Percentiles rank a stretch among this genome's conserved stretches.
Evolutionary conservation across 2,329 filamentous ascomycete genomes (phyloP).

Genomic region (Coniochaeta pulveracea): DNA sequence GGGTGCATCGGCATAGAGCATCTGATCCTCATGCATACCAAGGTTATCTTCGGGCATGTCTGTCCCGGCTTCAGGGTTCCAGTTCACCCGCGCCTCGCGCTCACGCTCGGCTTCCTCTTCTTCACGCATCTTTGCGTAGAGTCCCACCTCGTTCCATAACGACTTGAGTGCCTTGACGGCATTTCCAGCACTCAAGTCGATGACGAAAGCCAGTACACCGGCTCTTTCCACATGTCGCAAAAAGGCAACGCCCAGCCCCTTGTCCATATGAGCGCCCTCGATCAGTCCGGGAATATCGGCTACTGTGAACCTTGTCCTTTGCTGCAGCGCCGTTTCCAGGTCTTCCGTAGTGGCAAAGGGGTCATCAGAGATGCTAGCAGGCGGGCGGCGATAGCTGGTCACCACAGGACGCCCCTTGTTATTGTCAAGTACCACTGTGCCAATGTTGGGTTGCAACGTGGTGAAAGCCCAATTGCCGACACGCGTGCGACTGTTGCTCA

Average conservation of each 20-base stretch:
- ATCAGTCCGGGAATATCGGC: slow-evolving; percentile 94
- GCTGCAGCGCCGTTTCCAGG: slow-evolving; percentile 34
- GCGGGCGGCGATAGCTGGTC: slow-evolving; percentile 23
- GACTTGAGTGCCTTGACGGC: slow-evolving; percentile 67
- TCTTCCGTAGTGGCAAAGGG: slow-evolving; percentile 24
- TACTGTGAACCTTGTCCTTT: slow-evolving; percentile 75
- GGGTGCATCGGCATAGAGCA: slow-evolving; percentile 19
- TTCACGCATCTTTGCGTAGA: slow-evolving; percentile 72
- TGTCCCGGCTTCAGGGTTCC: slow-evolving; percentile 41
- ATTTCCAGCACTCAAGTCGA: slow-evolving; percentile 73
- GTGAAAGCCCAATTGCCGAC: slow-evolving; percentile 97
- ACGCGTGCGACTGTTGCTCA: slow-evolving; percentile 80
- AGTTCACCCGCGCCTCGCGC: slow-evolving; percentile 42
- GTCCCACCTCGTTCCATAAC: slow-evolving; percentile 81
- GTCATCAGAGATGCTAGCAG: slow-evolving; percentile 26
- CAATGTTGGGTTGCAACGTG: slow-evolving; percentile 87
- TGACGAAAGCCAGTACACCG: slow-evolving; percentile 82
- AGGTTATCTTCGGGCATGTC: slow-evolving; percentile 9
- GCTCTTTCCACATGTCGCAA: slow-evolving; percentile 90
- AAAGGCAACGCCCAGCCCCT: slow-evolving; percentile 83
- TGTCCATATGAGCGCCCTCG: slow-evolving; percentile 83
- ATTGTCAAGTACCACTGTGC: slow-evolving; percentile 86
- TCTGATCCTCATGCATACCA: slow-evolving; percentile 12
- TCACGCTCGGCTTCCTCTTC: slow-evolving; percentile 59
- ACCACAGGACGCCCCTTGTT: slow-evolving; percentile 62